Base-by-base conservation (phyloP, 2,329 filamentous ascomycete species). In the Fusarium verrucosum region DNA sequence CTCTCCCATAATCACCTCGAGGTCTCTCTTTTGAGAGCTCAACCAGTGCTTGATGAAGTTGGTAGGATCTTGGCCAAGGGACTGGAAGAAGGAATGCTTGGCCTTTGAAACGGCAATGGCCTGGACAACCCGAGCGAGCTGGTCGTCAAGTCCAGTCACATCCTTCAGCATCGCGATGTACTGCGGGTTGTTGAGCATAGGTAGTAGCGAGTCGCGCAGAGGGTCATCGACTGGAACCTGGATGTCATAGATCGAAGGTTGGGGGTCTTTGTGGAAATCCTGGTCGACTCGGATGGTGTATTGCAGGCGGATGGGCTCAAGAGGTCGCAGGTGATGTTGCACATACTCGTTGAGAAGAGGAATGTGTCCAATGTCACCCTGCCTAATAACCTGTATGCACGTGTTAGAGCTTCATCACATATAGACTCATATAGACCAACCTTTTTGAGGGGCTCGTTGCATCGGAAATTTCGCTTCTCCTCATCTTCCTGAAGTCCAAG, bases 271-370 rank as follows among this genome's bases (percentile, higher is more conserved):
- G 73, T 94, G 89, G 73, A 94, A 94, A 10, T 89, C 87, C 71
- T 92, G 85, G 76, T 99, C 95, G 36, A 97, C 91, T 58, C 94
- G 92, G 74, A 99, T 95, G 10, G 94, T 99, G 80, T 97, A 99
- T 20, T 88, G 85, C 30, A 99, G 85, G 71, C 90, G 89, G 72
- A 97, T 85, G 0, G 95, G 93, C 7, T 92, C 88, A 2, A 97
- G 85, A 4, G 92, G 87, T 26, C 84, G 87, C 53, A 97, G 86
- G 77, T 98, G 93, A 10, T 85, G 84, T 47, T 89, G 86, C 62
- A 96, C 89, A 69, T 91, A 90, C 49, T 94, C 91, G 42, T 91
- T 89, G 50, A 98, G 87, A 74, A 91, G 86, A 13, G 95, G 94
- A 76, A 99, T 96, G 76, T 89, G 91, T 70, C 96, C 89, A 42